Evolutionary conservation across 2,329 filamentous ascomycete genomes (phyloP).

Genomic region (Pezicula neosporulosa): DNA sequence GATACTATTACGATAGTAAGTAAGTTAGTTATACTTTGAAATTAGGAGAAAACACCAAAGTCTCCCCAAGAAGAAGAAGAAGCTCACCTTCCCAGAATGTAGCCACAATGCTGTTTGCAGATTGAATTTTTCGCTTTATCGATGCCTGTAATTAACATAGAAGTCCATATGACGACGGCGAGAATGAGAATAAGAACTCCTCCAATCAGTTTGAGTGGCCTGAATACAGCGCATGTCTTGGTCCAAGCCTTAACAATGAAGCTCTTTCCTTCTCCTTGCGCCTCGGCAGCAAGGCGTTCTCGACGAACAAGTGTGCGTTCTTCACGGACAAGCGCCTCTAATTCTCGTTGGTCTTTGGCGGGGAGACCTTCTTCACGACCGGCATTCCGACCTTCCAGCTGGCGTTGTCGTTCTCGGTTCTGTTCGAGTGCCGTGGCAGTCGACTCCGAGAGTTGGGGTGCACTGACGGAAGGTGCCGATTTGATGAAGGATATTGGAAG

Average conservation of each 20-base stretch:
- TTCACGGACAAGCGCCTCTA: constrained; percentile 83
- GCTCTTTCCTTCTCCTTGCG: constrained; percentile 72
- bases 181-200: constrained; percentile 76
- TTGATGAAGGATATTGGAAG: constrained; percentile 91
- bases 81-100: constrained; percentile 65
- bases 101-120: constrained; percentile 88
- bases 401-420: constrained; percentile 88
- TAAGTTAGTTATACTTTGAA: neutral
- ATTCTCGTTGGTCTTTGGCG: constrained; percentile 81
- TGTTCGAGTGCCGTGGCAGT: constrained; percentile 78
- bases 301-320: constrained; percentile 89
- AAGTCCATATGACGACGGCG: constrained; percentile 75
- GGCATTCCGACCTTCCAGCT: constrained; percentile 81
- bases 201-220: constrained; percentile 83
- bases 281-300: constrained; percentile 81
- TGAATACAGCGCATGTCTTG: constrained; percentile 76
- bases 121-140: constrained; percentile 96
- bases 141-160: constrained; percentile 92
- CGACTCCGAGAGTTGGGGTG: constrained; percentile 71
- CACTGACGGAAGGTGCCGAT: constrained; percentile 81
- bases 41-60: neutral
- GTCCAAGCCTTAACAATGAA: constrained; percentile 73
- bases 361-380: constrained; percentile 73
- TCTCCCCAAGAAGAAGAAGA: neutral
- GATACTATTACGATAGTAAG: constrained; percentile 46